Percentiles rank a stretch among this genome's conserved stretches.
phyloP scores from a whole-genome alignment of 345 rosid species.

The Salix purpurea region DNA sequence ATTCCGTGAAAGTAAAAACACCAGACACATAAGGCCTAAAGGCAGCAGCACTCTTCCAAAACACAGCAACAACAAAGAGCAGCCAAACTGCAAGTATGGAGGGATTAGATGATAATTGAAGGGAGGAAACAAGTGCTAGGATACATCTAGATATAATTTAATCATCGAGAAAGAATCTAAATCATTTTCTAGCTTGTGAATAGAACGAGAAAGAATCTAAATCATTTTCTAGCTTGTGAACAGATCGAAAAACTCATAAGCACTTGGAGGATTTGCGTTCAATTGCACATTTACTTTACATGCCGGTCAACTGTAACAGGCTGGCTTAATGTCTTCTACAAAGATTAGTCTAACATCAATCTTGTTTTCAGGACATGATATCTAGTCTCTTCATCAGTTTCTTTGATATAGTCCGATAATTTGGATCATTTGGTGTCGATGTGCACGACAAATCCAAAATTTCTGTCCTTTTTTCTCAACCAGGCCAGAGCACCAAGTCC shows the following conservation, averaged over 20 bases:
- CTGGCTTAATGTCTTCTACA: neutral
- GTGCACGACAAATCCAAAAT: neutral
- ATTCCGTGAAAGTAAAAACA: neutral
- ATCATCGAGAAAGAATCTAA: neutral
- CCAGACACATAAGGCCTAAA: neutral
- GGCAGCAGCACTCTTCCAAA: constrained; percentile 13
- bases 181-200: neutral
- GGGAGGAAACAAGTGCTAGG: neutral
- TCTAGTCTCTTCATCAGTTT: neutral
- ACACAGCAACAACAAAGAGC: constrained; percentile 15
- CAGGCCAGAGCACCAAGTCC: neutral
- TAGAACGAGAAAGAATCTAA: neutral
- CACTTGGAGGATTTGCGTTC: neutral
- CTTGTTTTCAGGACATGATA: neutral
- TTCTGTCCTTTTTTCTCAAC: neutral
- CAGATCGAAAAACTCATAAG: neutral
- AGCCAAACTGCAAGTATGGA: constrained; percentile 11
- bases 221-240: neutral
- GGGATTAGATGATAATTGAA: neutral
- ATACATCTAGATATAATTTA: neutral
- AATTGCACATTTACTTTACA: neutral
- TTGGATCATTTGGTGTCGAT: neutral
- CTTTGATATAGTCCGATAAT: neutral
- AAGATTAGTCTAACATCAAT: neutral
- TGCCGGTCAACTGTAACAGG: neutral